Evolutionary conservation across 192 early-diverging fungal species (phyloP), one percentile per base, ranked within the genome.

Genomic region (Obelidium mucronatum): DNA sequence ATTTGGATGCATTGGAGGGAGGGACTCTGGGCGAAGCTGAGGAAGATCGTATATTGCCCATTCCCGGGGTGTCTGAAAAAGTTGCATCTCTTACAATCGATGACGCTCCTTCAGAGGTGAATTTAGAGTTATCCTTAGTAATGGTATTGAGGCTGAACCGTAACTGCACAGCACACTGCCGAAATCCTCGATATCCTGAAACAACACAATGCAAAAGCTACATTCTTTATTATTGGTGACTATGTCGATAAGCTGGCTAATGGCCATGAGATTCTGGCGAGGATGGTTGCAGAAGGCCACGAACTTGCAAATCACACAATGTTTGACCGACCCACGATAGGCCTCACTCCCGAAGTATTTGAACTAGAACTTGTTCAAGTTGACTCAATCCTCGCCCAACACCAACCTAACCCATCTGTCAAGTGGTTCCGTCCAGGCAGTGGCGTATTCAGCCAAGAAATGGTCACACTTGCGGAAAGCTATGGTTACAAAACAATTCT

Each of bases 291-390:
- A 6, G 76, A 78, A 40, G 76, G 76, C n/a, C 76, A 78, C 59
- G 76, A 78, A 62, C 76, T 78, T 8, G 76, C 51, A 54, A 78
- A 78, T 39, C 76, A 78, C 69, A 78, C 76, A 5, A 54, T 37
- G 76, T 51, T 74, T 36, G 76, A 78, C 51, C n/a, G 76, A 40
- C 76, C 76, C 5, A 78, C 68, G 22, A 75, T 78, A 17, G 15
- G 28, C 13, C 69, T 78, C 30, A 28, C 76, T 11, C 36, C 5
- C 26, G 70, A 31, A 11, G 62, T 40, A 13, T 78, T 73, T 44
- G 58, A 75, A 54, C 6, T 19, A 2, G 76, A 78, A 69, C 67
- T 78, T 30, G 6, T 73, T 8, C 6, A 60, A 17, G 67, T 78
- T 19, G 76, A 78, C 40, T 19, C 33, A 37, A 35, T 78, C 11